These are phyloP conservation scores for Albifimbria verrucaria DNA, from an alignment of 2,329 filamentous ascomycete genomes.

Conservation along the genomic window DNA sequence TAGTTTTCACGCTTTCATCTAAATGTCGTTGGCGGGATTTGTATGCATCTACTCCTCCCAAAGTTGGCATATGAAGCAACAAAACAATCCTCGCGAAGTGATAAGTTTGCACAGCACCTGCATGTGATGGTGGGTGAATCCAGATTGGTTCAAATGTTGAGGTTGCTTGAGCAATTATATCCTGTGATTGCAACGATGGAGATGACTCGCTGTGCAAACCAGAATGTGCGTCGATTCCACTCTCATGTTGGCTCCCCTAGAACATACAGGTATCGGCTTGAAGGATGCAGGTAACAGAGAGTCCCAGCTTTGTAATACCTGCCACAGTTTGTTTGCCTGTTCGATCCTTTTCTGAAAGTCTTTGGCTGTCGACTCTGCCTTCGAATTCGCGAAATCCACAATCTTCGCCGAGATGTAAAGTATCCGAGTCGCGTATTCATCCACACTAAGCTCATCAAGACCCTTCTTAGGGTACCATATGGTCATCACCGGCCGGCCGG, in stretches of 20 bases:
- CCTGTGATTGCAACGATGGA: neutral
- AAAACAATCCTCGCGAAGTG: conserved; percentile 42
- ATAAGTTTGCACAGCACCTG: conserved; percentile 46
- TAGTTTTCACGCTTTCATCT: conserved; percentile 14
- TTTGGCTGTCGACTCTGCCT: neutral
- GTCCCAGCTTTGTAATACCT: neutral
- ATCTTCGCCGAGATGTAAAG: conserved; percentile 51
- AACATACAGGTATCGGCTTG: neutral
- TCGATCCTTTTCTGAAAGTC: neutral
- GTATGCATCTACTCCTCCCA: conserved; percentile 38
- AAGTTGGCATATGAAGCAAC: neutral
- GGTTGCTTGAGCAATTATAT: conserved; percentile 39
- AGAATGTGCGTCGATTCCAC: neutral
- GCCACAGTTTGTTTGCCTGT: neutral
- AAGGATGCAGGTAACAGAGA: neutral
- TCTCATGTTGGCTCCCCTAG: neutral
- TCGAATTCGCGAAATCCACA: conserved; percentile 39
- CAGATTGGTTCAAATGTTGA: conserved; percentile 39
- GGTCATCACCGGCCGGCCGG: conserved; percentile 51
- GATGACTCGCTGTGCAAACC: neutral
- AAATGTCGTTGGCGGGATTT: conserved; percentile 16
- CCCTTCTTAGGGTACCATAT: conserved; percentile 52
- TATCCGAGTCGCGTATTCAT: conserved; percentile 48
- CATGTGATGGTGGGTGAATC: conserved; percentile 42
- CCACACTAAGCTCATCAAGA: conserved; percentile 41